Conservation (phyloP, 108 stramenopile species). For the Nitzschia palea region DNA sequence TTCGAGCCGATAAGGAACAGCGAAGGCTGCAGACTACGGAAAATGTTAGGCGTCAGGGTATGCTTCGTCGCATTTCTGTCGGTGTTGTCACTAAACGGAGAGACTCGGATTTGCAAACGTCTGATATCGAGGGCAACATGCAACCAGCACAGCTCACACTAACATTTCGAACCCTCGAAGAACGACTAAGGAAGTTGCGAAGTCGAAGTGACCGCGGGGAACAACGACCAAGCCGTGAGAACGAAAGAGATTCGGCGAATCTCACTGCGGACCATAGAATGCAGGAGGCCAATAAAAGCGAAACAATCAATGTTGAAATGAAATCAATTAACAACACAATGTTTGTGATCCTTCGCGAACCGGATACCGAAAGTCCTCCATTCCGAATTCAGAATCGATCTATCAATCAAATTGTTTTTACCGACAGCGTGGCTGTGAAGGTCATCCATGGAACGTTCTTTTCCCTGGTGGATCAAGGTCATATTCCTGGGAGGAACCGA, state of each 20-base stretch:
- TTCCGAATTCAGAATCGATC: slow-evolving; percentile 88
- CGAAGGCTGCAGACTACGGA: not conserved
- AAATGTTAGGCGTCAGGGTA: not conserved
- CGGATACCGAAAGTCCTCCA: slow-evolving; percentile 57
- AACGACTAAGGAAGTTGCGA: slow-evolving; percentile 78
- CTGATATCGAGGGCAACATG: not conserved
- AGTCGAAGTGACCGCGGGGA: slow-evolving; percentile 40
- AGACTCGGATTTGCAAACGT: not conserved
- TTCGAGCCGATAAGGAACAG: slow-evolving; percentile 14
- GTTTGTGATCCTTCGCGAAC: slow-evolving; percentile 70
- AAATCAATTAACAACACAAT: slow-evolving; percentile 78
- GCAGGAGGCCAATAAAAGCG: slow-evolving; percentile 5
- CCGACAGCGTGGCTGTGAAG: slow-evolving; percentile 72
- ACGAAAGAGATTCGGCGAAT: slow-evolving; percentile 2
- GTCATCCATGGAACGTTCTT: slow-evolving; percentile 76
- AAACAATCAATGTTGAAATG: slow-evolving; percentile 75
- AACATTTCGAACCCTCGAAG: slow-evolving; percentile 89
- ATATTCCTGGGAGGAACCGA: slow-evolving; percentile 91
- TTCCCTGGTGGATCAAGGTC: slow-evolving; percentile 69
- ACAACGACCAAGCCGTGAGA: not conserved
- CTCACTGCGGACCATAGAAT: not conserved
- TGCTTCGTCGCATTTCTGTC: slow-evolving; percentile 16
- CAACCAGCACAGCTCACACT: slow-evolving; percentile 47
- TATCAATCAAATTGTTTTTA: slow-evolving; percentile 67
- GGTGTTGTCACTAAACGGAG: slow-evolving; percentile 9